Evolutionary conservation across 2,329 filamentous ascomycete genomes (phyloP).

Genomic region (Diaporthe sp.): DNA sequence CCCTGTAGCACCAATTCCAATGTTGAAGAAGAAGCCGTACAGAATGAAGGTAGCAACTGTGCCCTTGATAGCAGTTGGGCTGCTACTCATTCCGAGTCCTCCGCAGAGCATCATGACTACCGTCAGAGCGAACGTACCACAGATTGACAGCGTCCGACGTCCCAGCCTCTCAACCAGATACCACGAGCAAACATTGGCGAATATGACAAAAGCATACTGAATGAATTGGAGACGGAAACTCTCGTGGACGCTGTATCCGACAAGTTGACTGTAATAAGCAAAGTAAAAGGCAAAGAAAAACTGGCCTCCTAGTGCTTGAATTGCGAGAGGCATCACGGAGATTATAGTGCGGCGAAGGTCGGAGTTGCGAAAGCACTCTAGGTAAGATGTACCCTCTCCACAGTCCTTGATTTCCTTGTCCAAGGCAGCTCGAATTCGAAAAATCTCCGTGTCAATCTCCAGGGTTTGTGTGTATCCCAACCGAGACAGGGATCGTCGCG

Average conservation of each 20-base stretch:
- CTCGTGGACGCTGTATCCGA: slow-evolving; percentile 25
- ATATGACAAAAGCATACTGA: slow-evolving; percentile 34
- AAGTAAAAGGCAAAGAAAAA: slow-evolving; percentile 29
- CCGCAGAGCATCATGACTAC: slow-evolving; percentile 42
- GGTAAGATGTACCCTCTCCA: slow-evolving; percentile 49
- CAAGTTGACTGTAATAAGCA: slow-evolving; percentile 30
- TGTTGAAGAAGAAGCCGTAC: slow-evolving; percentile 48
- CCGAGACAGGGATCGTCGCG: neutral
- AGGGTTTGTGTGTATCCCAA: neutral
- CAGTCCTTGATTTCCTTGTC: slow-evolving; percentile 45
- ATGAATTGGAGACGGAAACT: slow-evolving; percentile 7
- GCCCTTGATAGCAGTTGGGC: slow-evolving; percentile 10
- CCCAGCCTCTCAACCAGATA: slow-evolving; percentile 46
- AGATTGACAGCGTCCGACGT: slow-evolving; percentile 41
- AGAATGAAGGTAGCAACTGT: slow-evolving; percentile 42
- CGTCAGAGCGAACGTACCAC: slow-evolving; percentile 40
- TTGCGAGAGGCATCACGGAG: slow-evolving; percentile 25
- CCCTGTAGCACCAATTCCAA: slow-evolving; percentile 50
- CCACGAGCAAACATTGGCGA: slow-evolving; percentile 47
- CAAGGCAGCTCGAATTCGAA: slow-evolving; percentile 40
- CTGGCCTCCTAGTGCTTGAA: slow-evolving; percentile 28
- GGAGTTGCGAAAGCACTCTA: slow-evolving; percentile 52
- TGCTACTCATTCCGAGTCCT: slow-evolving; percentile 39
- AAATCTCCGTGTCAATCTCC: neutral
- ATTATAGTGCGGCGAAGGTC: slow-evolving; percentile 44